A percentile compares a stretch with the other conserved stretches of the same genome.
These are phyloP conservation scores for Candida ovalis DNA, from an alignment of 805 yeast genomes.

Conservation along the genomic window DNA sequence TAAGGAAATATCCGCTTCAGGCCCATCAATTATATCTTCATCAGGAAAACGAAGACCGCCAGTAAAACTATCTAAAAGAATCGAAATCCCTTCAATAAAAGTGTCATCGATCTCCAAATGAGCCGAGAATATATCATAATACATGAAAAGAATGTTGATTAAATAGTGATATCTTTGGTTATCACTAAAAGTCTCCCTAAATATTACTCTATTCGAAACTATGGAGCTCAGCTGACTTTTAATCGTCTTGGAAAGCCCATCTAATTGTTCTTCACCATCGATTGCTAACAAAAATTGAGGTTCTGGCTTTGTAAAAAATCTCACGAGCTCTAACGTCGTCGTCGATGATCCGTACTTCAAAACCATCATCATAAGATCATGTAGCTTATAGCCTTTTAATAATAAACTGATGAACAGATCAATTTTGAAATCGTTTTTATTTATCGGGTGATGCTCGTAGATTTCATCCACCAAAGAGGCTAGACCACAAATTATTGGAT, in stretches of 20 bases:
- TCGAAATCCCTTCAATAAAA: conserved; percentile 14
- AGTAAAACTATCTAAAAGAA: conserved; percentile 14
- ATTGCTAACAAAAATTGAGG: background rate
- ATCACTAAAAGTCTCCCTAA: background rate
- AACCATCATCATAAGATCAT: background rate
- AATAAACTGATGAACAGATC: background rate
- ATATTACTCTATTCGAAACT: background rate
- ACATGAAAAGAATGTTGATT: conserved; percentile 11
- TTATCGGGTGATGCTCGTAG: background rate
- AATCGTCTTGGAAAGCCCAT: background rate
- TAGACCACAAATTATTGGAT: background rate
- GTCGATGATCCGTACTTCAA: conserved; percentile 6
- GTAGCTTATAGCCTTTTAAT: background rate
- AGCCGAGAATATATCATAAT: conserved; percentile 4
- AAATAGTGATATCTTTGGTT: conserved; percentile 11
- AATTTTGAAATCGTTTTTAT: background rate
- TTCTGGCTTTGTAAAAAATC: background rate
- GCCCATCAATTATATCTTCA: conserved; percentile 7
- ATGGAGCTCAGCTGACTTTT: background rate
- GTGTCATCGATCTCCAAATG: conserved; percentile 3
- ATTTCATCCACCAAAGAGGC: background rate
- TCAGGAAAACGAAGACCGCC: conserved; percentile 13
- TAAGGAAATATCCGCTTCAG: background rate
- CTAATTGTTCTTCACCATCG: background rate
- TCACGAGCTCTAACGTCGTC: conserved; percentile 2